Evolutionary conservation across 2,329 filamentous ascomycete species (phyloP).

Genomic region (Elsinoe arachidis): DNA sequence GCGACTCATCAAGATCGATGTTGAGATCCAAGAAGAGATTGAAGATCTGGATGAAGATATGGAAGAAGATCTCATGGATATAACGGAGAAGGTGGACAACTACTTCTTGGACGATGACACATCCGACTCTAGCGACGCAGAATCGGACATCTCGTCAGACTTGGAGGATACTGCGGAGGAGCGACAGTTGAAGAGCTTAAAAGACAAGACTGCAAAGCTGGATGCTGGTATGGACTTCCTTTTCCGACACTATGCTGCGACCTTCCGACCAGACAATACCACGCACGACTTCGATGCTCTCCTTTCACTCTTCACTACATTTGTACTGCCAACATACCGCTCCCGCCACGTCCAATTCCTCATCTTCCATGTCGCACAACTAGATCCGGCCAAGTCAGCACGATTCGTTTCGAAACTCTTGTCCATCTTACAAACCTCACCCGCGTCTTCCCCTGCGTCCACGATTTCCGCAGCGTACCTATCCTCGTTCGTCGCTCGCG

Average conservation of each 20-base stretch:
- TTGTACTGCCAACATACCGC: constrained; percentile 82
- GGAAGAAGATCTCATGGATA: constrained; percentile 61
- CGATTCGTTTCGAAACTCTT: constrained; percentile 80
- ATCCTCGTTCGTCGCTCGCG: constrained; percentile 86
- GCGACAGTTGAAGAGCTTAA: constrained; percentile 59
- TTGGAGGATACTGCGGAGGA: constrained; percentile 49
- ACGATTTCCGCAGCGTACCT: constrained; percentile 87
- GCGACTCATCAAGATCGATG: constrained; percentile 85
- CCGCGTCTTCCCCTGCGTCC: constrained; percentile 71
- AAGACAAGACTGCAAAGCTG: constrained; percentile 80
- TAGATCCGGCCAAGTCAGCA: constrained; percentile 67
- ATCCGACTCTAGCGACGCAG: constrained; percentile 55
- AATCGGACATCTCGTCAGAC: constrained; percentile 60
- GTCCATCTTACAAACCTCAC: constrained; percentile 66
- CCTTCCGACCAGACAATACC: constrained; percentile 62
- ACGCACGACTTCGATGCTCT: constrained; percentile 69
- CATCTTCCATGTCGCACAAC: constrained; percentile 89
- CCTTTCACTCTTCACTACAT: constrained; percentile 74
- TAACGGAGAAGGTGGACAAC: constrained; percentile 34
- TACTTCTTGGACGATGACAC: constrained; percentile 46
- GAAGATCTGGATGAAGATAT: constrained; percentile 88
- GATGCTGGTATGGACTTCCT: constrained; percentile 82
- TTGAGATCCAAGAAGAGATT: constrained; percentile 87
- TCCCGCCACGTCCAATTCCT: constrained; percentile 93
- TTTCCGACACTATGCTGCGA: constrained; percentile 70